Percentiles rank a stretch among this genome's conserved stretches.
Conservation (phyloP, 768 basidiomycete species). For the Rhodosporidiobolus odoratus region DNA sequence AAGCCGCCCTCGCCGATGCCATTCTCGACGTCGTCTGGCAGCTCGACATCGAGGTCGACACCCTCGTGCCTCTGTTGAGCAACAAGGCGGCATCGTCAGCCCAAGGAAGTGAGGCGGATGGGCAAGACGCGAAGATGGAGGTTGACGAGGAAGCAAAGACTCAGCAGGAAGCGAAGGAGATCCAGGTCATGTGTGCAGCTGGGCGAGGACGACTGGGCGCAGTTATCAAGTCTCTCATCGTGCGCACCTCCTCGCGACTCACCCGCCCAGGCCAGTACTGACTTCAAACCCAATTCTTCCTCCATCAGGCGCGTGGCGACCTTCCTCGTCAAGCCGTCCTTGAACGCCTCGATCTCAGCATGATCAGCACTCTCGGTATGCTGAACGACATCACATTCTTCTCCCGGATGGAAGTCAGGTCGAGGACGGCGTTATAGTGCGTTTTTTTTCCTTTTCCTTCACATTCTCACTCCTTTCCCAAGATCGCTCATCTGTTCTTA, state of each 20-base stretch:
- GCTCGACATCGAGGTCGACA: slow-evolving; percentile 69
- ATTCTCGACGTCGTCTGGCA: slow-evolving; percentile 79
- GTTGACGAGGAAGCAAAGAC: slow-evolving; percentile 37
- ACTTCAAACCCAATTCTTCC: not conserved
- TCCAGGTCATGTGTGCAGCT: slow-evolving; percentile 61
- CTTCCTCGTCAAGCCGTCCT: slow-evolving; percentile 61
- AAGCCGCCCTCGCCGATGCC: slow-evolving; percentile 56
- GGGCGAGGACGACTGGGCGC: slow-evolving; percentile 58
- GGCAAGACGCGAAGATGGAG: slow-evolving; percentile 46
- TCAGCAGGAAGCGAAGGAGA: slow-evolving; percentile 42
- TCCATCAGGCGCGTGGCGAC: slow-evolving; percentile 55
- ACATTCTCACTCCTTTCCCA: not conserved
- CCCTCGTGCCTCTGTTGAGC: slow-evolving; percentile 44
- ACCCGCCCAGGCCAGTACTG: not conserved
- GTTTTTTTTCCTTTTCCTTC: not conserved
- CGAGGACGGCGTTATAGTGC: slow-evolving; percentile 36
- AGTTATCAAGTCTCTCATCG: slow-evolving; percentile 57
- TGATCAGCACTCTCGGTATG: slow-evolving; percentile 57
- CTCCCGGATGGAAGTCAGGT: slow-evolving; percentile 25
- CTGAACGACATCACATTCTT: not conserved
- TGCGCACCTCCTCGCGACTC: not conserved
- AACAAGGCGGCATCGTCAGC: not conserved
- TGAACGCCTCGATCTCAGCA: slow-evolving; percentile 65
- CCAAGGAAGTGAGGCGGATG: not conserved
- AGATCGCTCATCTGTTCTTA: not conserved